A percentile compares a stretch with the other conserved stretches of the same genome.
phyloP scores from a whole-genome alignment of 2,329 filamentous ascomycete species.

The Alternaria solani region DNA sequence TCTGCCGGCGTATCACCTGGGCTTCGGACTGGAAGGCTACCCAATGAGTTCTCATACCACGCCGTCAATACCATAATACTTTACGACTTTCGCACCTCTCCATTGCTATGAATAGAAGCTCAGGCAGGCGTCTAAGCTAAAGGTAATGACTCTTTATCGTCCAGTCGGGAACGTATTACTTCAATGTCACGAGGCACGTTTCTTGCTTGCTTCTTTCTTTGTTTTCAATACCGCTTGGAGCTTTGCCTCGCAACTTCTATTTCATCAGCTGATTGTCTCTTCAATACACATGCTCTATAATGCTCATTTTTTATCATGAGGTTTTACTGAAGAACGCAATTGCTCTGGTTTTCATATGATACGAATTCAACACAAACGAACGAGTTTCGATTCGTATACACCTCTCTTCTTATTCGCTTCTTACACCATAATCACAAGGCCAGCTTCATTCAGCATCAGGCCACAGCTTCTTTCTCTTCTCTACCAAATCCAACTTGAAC shows the following conservation, averaged over 20 bases:
- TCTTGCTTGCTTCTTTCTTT: no score
- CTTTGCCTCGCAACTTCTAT: no score
- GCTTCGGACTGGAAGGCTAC: neutral
- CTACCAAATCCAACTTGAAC: neutral
- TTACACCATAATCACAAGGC: neutral
- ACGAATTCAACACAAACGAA: no score
- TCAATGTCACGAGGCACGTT: neutral
- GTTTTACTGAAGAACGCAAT: no score
- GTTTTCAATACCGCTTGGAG: no score
- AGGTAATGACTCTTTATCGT: neutral
- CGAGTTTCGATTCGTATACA: neutral
- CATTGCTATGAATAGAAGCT: neutral
- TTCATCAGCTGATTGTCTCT: no score
- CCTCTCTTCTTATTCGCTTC: neutral
- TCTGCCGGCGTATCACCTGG: neutral
- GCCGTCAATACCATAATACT: slow-evolving; percentile 3
- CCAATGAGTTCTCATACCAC: neutral
- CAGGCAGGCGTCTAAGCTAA: neutral
- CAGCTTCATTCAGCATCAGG: no score
- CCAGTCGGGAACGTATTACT: neutral
- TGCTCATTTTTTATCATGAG: no score
- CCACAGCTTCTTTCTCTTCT: neutral
- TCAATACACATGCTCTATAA: no score
- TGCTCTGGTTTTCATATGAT: no score
- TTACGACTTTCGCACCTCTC: neutral